Evolutionary conservation across 345 rosid species (phyloP), one percentile per base, ranked within the genome.

Genomic region (Nasturtium officinale): DNA sequence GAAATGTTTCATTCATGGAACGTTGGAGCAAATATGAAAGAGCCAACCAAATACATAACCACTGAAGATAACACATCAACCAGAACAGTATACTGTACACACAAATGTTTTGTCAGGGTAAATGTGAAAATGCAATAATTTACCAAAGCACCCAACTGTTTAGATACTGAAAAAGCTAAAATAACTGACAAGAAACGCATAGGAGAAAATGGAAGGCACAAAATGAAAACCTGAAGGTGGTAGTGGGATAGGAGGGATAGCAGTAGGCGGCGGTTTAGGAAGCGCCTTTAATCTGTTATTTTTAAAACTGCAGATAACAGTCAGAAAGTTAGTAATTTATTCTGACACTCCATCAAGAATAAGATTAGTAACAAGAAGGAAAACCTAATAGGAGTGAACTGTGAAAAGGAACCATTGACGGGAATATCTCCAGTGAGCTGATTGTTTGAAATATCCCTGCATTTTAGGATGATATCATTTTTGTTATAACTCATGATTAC

Each of bases 371-470:
- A 32, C 38, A 53, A n/a, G 42, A 26, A 47, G 69, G 67, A 64
- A 51, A 76, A 90, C 98, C 98, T 90, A 66, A 87, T 76, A 38
- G 87, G 85, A 69, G 94, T 87, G 71, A 90, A 90, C 4, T 83
- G 80, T 0, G 91, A 82, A 81, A 94, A 94, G 60, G 97, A 94
- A 60, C 98, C 98, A 59, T 87, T 87, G 58, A 78, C 72, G 7
- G 97, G 98, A 80, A 82, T 54, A 58, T 79, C 83, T 81, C 98
- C 98, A 3, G 1, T 33, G 38, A 94, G 90, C 1, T 0, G 0
- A 78, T 94, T 90, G 79, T 87, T 80, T 38, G 98, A 91, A 76
- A 94, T 85, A 85, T 94, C 92, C 72, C 97, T 94, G 84, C 75
- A 87, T 80, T 71, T 82, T 51, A 80, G 12, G 55, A 65, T 20